Evolutionary conservation across 345 rosid genomes (phyloP), one percentile per base, ranked within the genome.

Genomic region (Brassica rapa): DNA sequence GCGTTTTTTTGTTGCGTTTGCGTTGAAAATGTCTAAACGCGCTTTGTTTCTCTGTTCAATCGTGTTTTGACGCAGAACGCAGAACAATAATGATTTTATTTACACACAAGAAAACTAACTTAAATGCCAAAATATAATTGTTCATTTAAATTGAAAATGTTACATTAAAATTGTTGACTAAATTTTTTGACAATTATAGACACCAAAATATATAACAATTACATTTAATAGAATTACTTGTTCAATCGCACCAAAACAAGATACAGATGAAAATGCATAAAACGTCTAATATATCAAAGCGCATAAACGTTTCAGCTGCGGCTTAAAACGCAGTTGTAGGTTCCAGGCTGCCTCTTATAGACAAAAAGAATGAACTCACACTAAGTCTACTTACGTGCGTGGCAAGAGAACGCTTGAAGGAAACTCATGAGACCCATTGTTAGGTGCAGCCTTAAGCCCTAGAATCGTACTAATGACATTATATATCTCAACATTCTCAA

Each of bases 401-500:
- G 56, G 8, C 56, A 51, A 51, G 21, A 51, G 56, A 51, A 51
- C 8, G 19, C 8, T 51, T n/a, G 56, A 51, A 51, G 56, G 8
- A 51, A 51, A 51, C 56, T 5, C 56, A n/a, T n/a, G 2, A 51
- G 56, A 51, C 0, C 56, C 56, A 51, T 51, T 51, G 0, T 51
- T 51, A 5, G 56, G 56, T 51, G 56, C 56, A n/a, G 56, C 56
- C 21, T 51, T 51, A n/a, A 51, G 56, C 8, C 56, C 56, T n/a
- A 51, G 56, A 51, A 51, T 51, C 56, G 56, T 51, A 51, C 56
- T n/a, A 51, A 51, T 51, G 8, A 86, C 12, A 83, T 89, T 94
- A 74, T 94, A 92, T 71, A 94, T 90, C 80, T 94, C 86, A 67
- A 94, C 88, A 79, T 92, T 94, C 83, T 94, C 96, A 51, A 94